Base-by-base conservation (phyloP, 2,329 filamentous ascomycete genomes). In the Aureobasidium leucospermi region DNA sequence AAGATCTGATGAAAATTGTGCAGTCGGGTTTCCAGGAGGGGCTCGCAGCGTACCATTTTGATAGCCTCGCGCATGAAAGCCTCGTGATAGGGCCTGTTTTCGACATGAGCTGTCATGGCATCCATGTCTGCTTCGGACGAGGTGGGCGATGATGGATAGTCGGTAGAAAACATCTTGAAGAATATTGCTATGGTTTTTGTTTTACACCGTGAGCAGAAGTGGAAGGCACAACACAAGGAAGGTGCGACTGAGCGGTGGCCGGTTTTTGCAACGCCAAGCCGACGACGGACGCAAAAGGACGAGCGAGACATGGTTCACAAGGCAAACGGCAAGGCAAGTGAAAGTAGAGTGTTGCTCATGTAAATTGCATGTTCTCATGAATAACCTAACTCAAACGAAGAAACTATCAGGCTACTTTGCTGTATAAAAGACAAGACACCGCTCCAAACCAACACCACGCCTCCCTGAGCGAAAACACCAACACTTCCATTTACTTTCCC, bases 1-100 rank as follows among this genome's bases (percentile, higher is more conserved):
- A 36, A 36, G 34, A 13, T 9, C 34, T 49, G 46, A 19, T 36
- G n/a, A 13, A 13, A 36, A 49, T 29, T n/a, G 8, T 13, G 13
- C 13, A 36, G 34, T 36, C 34, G 34, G 13, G 13, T 36, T 9
- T 36, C 34, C 19, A 28, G n/a, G 42, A 9, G 42, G 23, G 23
- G 23, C 23, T 23, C 2, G 19, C 38, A 41, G 60, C 65, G 66
- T 76, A 93, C 89, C 90, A 96, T 95, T 65, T 85, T 81, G 65
- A 96, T 81, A 63, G 92, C 92, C 71, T 93, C 87, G 66, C 86
- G 83, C 84, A 95, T 96, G 75, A 91, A 96, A 66, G 73, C 70
- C 65, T 80, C 78, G 71, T 85, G 81, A 71, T 76, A 76, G 62
- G 70, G 72, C 63, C 73, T 73, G 60, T 78, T 71, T 62, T 72